Evolutionary conservation across 2,329 filamentous ascomycete species (phyloP), one percentile per base, ranked within the genome.

Genomic region (Nemania diffusa): DNA sequence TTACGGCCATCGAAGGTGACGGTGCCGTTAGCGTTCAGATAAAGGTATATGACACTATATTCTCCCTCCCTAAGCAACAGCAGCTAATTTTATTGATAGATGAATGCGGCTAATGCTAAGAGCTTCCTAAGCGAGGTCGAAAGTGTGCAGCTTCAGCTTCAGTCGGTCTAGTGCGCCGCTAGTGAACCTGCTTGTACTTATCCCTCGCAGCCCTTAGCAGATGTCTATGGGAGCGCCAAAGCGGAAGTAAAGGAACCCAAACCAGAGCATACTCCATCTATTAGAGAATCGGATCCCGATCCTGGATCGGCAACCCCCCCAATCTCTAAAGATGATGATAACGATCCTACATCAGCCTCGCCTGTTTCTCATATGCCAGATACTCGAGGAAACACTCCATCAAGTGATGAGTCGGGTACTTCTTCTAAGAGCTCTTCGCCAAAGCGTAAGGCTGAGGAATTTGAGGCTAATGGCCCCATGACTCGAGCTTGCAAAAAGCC

Each of bases 1-100:
- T 91, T 73, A 90, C 87, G 0, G 88, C 88, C 9, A 86, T 90
- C 67, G 87, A 90, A 72, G 87, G 84, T 24, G 80, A 80, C 2
- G 82, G 85, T 44, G 85, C 87, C 13, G 82, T 88, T 58, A 88
- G 83, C 73, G 83, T 90, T 65, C 87, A 89, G 67, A 83, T 90
- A 70, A 89, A 87, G 83, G 88, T 89, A 79, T 70, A 82, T 78
- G 20, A 29, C 4, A 15, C 32, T 64, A 32, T 15, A 11, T 9
- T 48, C 29, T 24, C 5, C n/a, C 15, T 48, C 6, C 32, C 27
- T 15, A 17, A 22, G 15, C 5, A 26, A 29, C 17, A 37, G 34
- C 8, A 26, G 37, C 60, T 68, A 56, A 51, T 42, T 20, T 3
- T 46, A 5, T 58, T 34, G 42, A 52, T 53, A 88, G 85, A 85